Evolutionary conservation across 352 stramenopile genomes (phyloP), one percentile per base, ranked within the genome.

Genomic region (Plasmopara viticola): DNA sequence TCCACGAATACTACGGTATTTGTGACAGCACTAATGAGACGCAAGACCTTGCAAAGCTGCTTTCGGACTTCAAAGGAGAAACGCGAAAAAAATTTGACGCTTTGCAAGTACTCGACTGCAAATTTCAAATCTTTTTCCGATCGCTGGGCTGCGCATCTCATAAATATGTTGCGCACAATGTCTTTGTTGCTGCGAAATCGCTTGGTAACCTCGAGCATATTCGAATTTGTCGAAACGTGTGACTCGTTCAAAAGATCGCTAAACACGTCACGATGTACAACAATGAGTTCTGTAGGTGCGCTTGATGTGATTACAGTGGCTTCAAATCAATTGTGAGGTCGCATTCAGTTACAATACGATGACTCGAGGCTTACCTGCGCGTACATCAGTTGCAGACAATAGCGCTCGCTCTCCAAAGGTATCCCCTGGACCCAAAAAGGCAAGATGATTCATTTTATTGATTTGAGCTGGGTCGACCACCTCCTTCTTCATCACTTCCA

Each of bases 11-110:
- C 48, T 25, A 88, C 68, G 2, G 78, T 93, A 50, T 90, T 93
- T 38, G 79, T 86, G 47, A 87, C 73, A 25, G 75, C 72, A 49
- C 67, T 87, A 53, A 93, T 76, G 29, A 90, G 72, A 10, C 72
- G 71, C 76, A 93, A 87, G 0, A 78, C 83, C 44, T 87, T 87
- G 60, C 83, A 93, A 7, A 93, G 55, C 41, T 90, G 76, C 41
- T 93, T 93, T 29, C 83, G 83, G 31, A 93, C 83, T 60, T 90
- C 83, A 47, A 93, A 90, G 0, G 78, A 88, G 48, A 93, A 93
- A 4, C 82, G 73, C 14, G 79, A 77, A 46, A 93, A 93, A 39
- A 93, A 93, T 45, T 93, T 93, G 66, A 93, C 83, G 35, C 83
- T 74, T 43, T 93, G 88, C 43, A 93, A 66, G 30, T 93, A 93